A percentile compares a stretch with the other conserved stretches of the same genome.
These are phyloP conservation scores for Phytophthora sp. DNA, from an alignment of 352 stramenopile species.

Conservation along the genomic window DNA sequence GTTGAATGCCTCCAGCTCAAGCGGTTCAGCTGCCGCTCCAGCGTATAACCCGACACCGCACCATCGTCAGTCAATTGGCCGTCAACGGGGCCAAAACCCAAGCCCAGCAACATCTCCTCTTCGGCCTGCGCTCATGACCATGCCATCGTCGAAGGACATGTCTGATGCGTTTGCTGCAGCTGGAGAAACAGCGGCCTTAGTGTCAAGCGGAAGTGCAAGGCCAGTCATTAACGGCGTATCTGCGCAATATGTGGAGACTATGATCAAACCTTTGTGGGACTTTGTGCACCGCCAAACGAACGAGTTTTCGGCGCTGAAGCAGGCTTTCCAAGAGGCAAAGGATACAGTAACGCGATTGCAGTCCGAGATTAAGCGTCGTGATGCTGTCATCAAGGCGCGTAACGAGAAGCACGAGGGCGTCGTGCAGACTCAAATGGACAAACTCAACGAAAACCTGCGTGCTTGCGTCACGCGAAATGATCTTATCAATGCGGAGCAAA, in stretches of 20 bases:
- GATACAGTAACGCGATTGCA: constrained; percentile 75
- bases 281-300: constrained; percentile 84
- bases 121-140: constrained; percentile 10
- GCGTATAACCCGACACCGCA: constrained; percentile 58
- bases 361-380: constrained; percentile 82
- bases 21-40: background rate
- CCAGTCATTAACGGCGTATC: constrained; percentile 12
- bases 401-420: constrained; percentile 80
- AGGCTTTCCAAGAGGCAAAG: constrained; percentile 75
- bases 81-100: constrained; percentile 16
- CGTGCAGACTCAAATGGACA: constrained; percentile 79
- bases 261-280: constrained; percentile 78
- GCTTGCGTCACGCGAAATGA: constrained; percentile 81
- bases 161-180: constrained; percentile 26
- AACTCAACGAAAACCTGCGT: constrained; percentile 77
- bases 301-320: constrained; percentile 62
- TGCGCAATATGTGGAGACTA: constrained; percentile 27
- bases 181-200: constrained; percentile 24
- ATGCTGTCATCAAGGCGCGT: constrained; percentile 75
- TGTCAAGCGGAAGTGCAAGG: background rate
- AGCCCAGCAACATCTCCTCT: constrained; percentile 5
- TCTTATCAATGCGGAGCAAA: constrained; percentile 75
- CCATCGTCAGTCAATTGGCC: constrained; percentile 59
- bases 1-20: constrained; percentile 55
- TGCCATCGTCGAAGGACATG: constrained; percentile 34